Base-by-base conservation (phyloP, 495 filamentous ascomycete species). In the Daldinia concentrica region DNA sequence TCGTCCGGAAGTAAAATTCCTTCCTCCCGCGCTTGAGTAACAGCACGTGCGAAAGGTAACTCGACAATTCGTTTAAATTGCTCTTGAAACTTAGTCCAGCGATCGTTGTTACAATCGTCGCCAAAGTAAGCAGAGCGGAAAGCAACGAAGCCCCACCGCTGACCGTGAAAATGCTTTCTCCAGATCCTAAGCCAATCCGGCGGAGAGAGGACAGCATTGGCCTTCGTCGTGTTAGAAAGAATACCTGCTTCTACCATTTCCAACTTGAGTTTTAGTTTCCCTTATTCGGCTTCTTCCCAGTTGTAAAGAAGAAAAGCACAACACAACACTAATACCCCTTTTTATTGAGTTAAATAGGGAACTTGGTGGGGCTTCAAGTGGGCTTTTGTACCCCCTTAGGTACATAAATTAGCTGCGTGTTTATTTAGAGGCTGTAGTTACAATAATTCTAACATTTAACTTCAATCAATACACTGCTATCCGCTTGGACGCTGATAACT, bases 141-240 rank as follows among this genome's bases (percentile, higher is more conserved):
- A 19, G 32, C 30, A 19, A 58, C 55, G 9, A 58, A 58, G 9
- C 55, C 55, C 34, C 55, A 58, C 0, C n/a, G 30, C 11, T 58
- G 55, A 14, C 55, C 55, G 15, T 58, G 17, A 34, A 58, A 58
- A 37, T n/a, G 55, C 55, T 17, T 36, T 26, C 55, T 36, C 55
- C 34, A 58, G 9, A 34, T 58, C 4, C 30, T 58, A 34, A 58
- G 55, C 55, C 55, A 58, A 58, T 58, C 19, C 8, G 55, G 55
- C 22, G 34, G 55, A 9, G 55, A 15, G 32, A 58, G 50, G 0
- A 30, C 24, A 11, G 43, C 3, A 24, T 48, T 5, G 1, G 9
- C 43, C 3, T 48, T 22, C 1, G 17, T 24, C 41, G 41, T 2
- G 6, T 45, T 45, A 19, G 6, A 22, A 17, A 6, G 1, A 45